Conservation (phyloP, 2,329 filamentous ascomycete species). For the Aspergillus glaucus region DNA sequence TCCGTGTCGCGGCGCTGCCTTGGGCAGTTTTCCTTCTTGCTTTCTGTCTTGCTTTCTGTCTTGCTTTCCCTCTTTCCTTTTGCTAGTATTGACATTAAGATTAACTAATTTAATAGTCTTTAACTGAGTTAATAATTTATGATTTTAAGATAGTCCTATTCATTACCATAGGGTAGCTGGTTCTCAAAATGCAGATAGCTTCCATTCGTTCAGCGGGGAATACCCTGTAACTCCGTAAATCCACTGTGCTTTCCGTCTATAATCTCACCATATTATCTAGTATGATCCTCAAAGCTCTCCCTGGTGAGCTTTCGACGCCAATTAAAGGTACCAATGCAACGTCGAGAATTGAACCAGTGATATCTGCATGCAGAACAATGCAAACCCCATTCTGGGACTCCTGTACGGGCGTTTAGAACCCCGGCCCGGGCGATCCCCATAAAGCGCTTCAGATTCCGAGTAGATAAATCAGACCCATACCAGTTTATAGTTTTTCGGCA, state of each 20-base stretch:
- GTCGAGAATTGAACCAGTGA: background rate
- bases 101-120: too few species aligned
- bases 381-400: background rate
- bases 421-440: background rate
- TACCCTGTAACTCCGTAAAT: too few species aligned
- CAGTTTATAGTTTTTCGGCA: background rate
- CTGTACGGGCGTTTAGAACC: background rate
- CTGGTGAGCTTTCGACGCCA: background rate
- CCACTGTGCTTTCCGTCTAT: background rate
- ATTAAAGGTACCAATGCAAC: background rate
- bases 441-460: background rate
- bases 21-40: too few species aligned
- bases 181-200: too few species aligned
- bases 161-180: too few species aligned
- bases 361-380: background rate
- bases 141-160: too few species aligned
- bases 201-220: too few species aligned
- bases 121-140: too few species aligned
- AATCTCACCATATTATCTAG: background rate
- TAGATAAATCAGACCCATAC: background rate
- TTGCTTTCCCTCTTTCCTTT: too few species aligned
- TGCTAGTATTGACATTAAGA: too few species aligned
- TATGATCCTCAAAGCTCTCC: background rate
- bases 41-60: too few species aligned
- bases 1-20: too few species aligned